These are phyloP conservation scores for Closterium sp. DNA, from an alignment of 139 green algal species.

Conservation along the genomic window DNA sequence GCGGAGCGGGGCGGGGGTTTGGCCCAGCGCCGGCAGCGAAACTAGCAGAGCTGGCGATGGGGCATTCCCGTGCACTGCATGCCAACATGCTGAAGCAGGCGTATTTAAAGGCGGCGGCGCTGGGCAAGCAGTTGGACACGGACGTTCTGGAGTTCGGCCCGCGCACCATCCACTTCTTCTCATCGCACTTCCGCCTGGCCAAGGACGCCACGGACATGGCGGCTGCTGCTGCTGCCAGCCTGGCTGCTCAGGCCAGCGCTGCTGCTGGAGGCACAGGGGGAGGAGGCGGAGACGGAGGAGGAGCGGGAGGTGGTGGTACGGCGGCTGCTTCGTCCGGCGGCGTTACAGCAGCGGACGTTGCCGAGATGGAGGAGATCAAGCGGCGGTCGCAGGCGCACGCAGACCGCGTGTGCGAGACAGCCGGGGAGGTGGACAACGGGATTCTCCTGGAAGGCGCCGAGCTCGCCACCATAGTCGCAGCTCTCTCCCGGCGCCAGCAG, in stretches of 20 bases:
- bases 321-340: background rate
- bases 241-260: background rate
- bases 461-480: background rate
- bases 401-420: background rate
- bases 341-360: background rate
- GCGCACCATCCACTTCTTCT: slow-evolving; percentile 10
- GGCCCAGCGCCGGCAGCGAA: background rate
- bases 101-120: background rate
- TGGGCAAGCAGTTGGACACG: background rate
- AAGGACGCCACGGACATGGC: background rate
- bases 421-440: background rate
- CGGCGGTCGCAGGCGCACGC: slow-evolving; percentile 6
- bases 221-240: background rate
- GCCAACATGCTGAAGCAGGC: slow-evolving; percentile 9
- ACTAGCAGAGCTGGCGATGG: background rate
- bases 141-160: slow-evolving; percentile 1
- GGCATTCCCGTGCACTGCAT: background rate
- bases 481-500: background rate
- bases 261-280: too few species aligned
- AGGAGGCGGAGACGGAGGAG: too few species aligned
- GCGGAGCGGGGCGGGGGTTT: background rate
- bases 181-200: background rate
- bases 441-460: background rate
- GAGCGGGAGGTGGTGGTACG: too few species aligned
- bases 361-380: background rate